Evolutionary conservation across 805 yeast genomes (phyloP), one percentile per base, ranked within the genome.

Genomic region (Candida chilensis): DNA sequence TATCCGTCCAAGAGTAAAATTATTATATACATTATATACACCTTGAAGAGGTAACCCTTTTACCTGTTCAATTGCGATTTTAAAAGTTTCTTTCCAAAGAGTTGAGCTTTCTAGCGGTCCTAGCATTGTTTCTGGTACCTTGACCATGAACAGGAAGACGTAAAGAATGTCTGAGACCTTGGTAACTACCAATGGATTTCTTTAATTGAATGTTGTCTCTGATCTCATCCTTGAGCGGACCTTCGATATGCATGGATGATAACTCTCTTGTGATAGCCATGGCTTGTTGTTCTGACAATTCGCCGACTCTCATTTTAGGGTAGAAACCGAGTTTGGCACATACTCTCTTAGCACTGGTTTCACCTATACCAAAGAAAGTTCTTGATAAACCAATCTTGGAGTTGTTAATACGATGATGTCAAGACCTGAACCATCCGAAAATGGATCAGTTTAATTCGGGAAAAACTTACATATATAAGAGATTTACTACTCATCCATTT

Each of bases 301-400:
- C 95, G 52, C 84, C 92, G 83, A 88, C 80, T 58, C 95, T 75
- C 94, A 90, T 88, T 50, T 71, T 66, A 27, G 97, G 97, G 48
- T 88, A 90, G 36, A 92, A 71, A 8, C 95, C 96, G 15, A 90
- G 73, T 49, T 77, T 85, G 24, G 96, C 78, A 52, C 96, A 87
- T 31, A 92, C 64, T 44, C 66, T 64, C 38, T 71, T 72, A 2
- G 96, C 90, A 7, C 82, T 74, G 32, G 60, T 53, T 27, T 60
- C 54, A n/a, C 97, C 96, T 24, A 92, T 64, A 18, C 97, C 98
- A 50, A 83, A 88, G 40, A 92, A 79, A 38, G 78, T 78, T 33
- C 80, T 70, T 16, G 88, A 77, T 38, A 92, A 65, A 4, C 94
- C 97, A 39, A 69, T 60, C 54, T 55, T 16, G 6, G 16, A 16